Evolutionary conservation across 306 rosid genomes (phyloP).

Genomic region (Hippophae gyantsensis): DNA sequence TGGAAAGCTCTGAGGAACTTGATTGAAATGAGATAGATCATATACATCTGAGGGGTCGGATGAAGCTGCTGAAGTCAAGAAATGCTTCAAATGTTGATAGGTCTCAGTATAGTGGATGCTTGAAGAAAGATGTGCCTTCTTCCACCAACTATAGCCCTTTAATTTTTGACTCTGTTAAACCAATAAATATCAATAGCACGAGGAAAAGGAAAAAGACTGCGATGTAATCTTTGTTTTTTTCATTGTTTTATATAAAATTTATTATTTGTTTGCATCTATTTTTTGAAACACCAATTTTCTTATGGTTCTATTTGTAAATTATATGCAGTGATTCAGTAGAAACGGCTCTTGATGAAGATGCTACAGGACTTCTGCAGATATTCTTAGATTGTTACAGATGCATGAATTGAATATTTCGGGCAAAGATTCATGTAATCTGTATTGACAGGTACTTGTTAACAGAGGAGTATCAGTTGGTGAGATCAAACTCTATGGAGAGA

Average conservation of each 20-base stretch:
- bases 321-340: slow-evolving; percentile 69
- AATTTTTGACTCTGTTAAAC: slow-evolving; percentile 34
- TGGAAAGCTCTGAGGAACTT: slow-evolving; percentile 18
- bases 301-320: slow-evolving; percentile 6
- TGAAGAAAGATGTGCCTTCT: slow-evolving; percentile 31
- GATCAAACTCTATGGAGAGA: slow-evolving; percentile 78
- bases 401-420: slow-evolving; percentile 19
- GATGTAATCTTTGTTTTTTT: slow-evolving; percentile 34
- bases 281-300: slow-evolving; percentile 1
- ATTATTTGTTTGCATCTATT: not conserved
- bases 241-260: not conserved
- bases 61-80: slow-evolving; percentile 34
- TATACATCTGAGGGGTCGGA: slow-evolving; percentile 46
- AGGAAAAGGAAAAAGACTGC: slow-evolving; percentile 68
- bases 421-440: slow-evolving; percentile 23
- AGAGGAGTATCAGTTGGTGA: slow-evolving; percentile 65
- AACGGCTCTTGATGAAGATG: slow-evolving; percentile 88
- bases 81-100: slow-evolving; percentile 23
- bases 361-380: slow-evolving; percentile 93
- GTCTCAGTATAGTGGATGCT: slow-evolving; percentile 19
- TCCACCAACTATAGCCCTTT: slow-evolving; percentile 14
- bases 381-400: slow-evolving; percentile 21
- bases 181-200: slow-evolving; percentile 25
- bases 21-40: slow-evolving; percentile 41
- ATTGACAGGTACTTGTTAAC: slow-evolving; percentile 61